A percentile compares a stretch with the other conserved stretches of the same genome.
These are phyloP conservation scores for Diplodia corticola DNA, from an alignment of 2,329 filamentous ascomycete genomes.

Conservation along the genomic window DNA sequence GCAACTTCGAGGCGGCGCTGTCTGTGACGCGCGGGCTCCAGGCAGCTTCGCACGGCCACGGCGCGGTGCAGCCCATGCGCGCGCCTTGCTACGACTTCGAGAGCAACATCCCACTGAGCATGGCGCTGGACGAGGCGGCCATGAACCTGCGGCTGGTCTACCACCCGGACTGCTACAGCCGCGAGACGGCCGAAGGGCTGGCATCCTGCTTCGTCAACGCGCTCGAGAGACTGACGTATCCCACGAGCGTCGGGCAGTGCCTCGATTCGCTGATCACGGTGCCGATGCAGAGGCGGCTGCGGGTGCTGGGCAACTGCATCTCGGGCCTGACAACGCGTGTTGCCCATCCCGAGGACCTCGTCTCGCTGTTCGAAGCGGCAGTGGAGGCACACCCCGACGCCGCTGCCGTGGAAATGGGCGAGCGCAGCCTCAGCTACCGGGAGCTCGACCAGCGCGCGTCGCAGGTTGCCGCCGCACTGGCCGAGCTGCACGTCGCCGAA, in stretches of 20 bases:
- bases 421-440: constrained; percentile 13
- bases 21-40: not conserved
- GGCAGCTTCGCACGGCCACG: not conserved
- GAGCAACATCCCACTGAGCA: not conserved
- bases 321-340: not conserved
- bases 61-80: not conserved
- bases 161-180: not conserved
- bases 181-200: not conserved
- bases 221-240: constrained; percentile 3
- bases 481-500: not conserved
- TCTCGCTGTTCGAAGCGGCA: not conserved
- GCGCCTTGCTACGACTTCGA: not conserved
- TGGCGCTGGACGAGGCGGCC: not conserved
- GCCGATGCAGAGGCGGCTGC: not conserved
- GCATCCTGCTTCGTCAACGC: not conserved
- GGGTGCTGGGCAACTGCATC: not conserved
- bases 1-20: not conserved
- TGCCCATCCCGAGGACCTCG: not conserved
- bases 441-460: constrained; percentile 5
- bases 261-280: not conserved
- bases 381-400: not conserved
- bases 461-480: not conserved
- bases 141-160: not conserved
- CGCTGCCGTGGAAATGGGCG: constrained; percentile 16
- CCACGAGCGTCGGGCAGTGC: not conserved